Conservation (phyloP, 2,329 filamentous ascomycete species). For the Diaporthe amygdali region DNA sequence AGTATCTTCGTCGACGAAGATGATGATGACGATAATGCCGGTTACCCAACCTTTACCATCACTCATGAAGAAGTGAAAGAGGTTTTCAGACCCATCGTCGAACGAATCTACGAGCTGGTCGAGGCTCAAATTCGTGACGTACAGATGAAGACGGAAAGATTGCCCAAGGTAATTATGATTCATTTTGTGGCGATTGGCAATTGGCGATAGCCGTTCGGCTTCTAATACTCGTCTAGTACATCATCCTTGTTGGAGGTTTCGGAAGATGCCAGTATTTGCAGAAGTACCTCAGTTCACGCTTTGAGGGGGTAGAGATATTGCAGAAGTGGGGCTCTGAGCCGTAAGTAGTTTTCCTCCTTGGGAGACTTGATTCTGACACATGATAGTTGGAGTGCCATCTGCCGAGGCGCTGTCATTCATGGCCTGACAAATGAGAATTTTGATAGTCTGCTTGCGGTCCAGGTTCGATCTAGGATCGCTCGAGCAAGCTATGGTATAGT, state of each 20-base stretch:
- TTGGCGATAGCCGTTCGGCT: not conserved
- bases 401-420: constrained; percentile 29
- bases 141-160: not conserved
- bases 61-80: constrained; percentile 28
- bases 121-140: constrained; percentile 30
- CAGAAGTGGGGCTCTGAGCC: constrained; percentile 37
- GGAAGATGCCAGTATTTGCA: constrained; percentile 39
- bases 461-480: constrained; percentile 22
- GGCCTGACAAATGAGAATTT: not conserved
- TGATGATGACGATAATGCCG: not conserved
- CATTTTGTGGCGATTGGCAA: not conserved
- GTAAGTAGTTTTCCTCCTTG: constrained; percentile 32
- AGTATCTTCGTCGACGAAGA: too few relatives aligned
- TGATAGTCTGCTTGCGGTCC: not conserved
- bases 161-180: constrained; percentile 33
- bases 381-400: constrained; percentile 30
- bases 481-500: constrained; percentile 25
- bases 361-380: not conserved
- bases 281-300: constrained; percentile 16
- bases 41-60: not conserved
- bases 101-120: constrained; percentile 31
- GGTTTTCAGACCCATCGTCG: constrained; percentile 31
- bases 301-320: constrained; percentile 31
- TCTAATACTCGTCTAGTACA: constrained; percentile 33
- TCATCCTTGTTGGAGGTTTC: constrained; percentile 46